Percentiles rank a stretch among this genome's conserved stretches.
Conservation (phyloP, 2,329 filamentous ascomycete species). For the Aulographum hederae region DNA sequence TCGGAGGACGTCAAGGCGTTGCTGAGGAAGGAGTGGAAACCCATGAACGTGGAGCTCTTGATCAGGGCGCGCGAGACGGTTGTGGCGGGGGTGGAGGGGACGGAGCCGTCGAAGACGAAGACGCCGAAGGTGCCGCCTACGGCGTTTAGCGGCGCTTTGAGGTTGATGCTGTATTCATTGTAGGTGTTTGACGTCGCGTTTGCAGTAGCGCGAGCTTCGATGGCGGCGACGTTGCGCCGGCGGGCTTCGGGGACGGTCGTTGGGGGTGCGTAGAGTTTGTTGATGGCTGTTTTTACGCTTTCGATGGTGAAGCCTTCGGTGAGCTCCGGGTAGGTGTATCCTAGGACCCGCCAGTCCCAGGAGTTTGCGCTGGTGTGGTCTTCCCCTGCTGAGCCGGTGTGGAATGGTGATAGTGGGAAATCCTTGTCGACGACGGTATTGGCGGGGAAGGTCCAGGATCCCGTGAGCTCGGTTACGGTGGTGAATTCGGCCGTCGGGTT, state of each 20-base stretch:
- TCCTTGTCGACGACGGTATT: constrained; percentile 35
- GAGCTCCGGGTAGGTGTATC: constrained; percentile 59
- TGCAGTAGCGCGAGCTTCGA: not conserved
- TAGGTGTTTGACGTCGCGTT: constrained; percentile 5
- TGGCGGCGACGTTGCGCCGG: too few species aligned
- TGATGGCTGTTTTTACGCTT: constrained; percentile 35
- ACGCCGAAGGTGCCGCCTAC: constrained; percentile 37
- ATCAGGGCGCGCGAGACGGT: too few species aligned
- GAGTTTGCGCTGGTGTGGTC: constrained; percentile 52
- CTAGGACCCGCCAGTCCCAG: constrained; percentile 41
- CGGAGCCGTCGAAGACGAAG: constrained; percentile 47
- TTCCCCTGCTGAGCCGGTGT: constrained; percentile 30
- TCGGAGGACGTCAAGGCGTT: constrained; percentile 2
- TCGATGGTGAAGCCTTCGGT: constrained; percentile 16
- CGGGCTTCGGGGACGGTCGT: not conserved
- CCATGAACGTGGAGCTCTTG: constrained; percentile 30
- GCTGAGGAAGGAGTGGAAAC: constrained; percentile 8
- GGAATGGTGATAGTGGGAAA: constrained; percentile 50
- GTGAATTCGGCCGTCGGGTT: constrained; percentile 44
- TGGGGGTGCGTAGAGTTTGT: constrained; percentile 36
- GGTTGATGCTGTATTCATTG: constrained; percentile 48
- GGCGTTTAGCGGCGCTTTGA: constrained; percentile 42
- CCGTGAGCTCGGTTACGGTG: constrained; percentile 30
- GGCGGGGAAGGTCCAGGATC: constrained; percentile 40
- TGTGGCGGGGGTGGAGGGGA: too few species aligned